A percentile compares a stretch with the other conserved stretches of the same genome.
phyloP scores from a whole-genome alignment of 2,329 filamentous ascomycete genomes.

The Penicillium sclerotigenum region DNA sequence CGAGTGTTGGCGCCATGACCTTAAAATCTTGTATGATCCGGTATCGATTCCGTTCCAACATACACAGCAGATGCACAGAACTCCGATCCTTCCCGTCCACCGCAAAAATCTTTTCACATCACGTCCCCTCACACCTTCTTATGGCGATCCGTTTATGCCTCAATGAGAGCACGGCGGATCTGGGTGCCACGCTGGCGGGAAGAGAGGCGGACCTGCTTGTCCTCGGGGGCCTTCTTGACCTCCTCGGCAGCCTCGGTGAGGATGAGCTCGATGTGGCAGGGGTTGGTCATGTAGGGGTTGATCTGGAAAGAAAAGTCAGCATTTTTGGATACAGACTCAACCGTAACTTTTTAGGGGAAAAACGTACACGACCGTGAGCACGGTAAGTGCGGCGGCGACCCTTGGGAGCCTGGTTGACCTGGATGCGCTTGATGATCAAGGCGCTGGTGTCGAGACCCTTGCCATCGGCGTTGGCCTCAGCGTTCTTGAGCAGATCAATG shows the following conservation, averaged over 20 bases:
- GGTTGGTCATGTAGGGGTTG: slow-evolving; percentile 99
- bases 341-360: slow-evolving; percentile 12
- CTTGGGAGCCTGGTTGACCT: slow-evolving; percentile 99
- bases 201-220: slow-evolving; percentile 70
- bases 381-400: slow-evolving; percentile 99
- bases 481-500: slow-evolving; percentile 94
- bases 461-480: slow-evolving; percentile 92
- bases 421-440: slow-evolving; percentile 99
- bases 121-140: slow-evolving; percentile 27
- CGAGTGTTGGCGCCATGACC: slow-evolving; percentile 26
- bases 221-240: slow-evolving; percentile 75
- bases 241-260: slow-evolving; percentile 96
- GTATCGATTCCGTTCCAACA: slow-evolving; percentile 30
- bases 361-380: slow-evolving; percentile 98
- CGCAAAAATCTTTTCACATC: slow-evolving; percentile 29
- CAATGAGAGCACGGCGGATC: slow-evolving; percentile 60
- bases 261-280: slow-evolving; percentile 99
- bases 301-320: slow-evolving; percentile 59
- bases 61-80: slow-evolving; percentile 31
- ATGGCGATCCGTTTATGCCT: slow-evolving; percentile 45
- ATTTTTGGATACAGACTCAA: not conserved
- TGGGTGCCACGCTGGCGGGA: slow-evolving; percentile 84
- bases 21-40: slow-evolving; percentile 29
- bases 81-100: slow-evolving; percentile 36
- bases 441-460: slow-evolving; percentile 97